Base-by-base conservation (phyloP, 139 green algal species). In the Ulvella scutata region DNA sequence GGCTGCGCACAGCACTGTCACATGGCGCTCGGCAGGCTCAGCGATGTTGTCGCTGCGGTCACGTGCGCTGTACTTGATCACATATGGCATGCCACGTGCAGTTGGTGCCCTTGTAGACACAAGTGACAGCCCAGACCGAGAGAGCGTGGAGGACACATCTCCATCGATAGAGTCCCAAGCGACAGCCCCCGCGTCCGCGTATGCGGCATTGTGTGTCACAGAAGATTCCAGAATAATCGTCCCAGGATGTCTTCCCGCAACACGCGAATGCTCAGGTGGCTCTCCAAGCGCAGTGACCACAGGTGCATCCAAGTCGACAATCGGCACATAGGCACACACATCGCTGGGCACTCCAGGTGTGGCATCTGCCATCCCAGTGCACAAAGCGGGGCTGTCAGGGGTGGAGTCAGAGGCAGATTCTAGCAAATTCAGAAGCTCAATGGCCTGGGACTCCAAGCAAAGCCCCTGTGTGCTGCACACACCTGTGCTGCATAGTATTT, bases 41-140 rank as follows among this genome's bases (percentile, higher is more conserved):
- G 78, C 74, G 4, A 38, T 43, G 72, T 85, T 85, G 40, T 77
- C 80, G n/a, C 35, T 62, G 21, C 74, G 72, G 72, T 85, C 80
- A 36, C 28, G 62, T 1, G 78, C 80, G 72, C 80, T 73, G 74
- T 82, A 85, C n/a, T 75, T 76, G 43, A 85, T 76, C 33, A 79
- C 59, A 73, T 61, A 85, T 2, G 80, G 80, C 37, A 36, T 37
- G 51, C 40, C 43, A 4, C 59, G 31, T 20, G 76, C 29, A 3
- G 77, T 85, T 29, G 80, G 80, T 20, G 7, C 34, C 4, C 17
- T 67, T 3, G 77, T 80, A 0, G 13, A 9, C 51, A 67, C 51
- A n/a, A n/a, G 33, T 34, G 51, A 26, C 51, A 67, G n/a, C 51
- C 51, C 51, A 10, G 51, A 36, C 51, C 7, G n/a, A n/a, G 51